These are phyloP conservation scores for Oidium heveae DNA, from an alignment of 2,329 filamentous ascomycete species.

Conservation along the genomic window DNA sequence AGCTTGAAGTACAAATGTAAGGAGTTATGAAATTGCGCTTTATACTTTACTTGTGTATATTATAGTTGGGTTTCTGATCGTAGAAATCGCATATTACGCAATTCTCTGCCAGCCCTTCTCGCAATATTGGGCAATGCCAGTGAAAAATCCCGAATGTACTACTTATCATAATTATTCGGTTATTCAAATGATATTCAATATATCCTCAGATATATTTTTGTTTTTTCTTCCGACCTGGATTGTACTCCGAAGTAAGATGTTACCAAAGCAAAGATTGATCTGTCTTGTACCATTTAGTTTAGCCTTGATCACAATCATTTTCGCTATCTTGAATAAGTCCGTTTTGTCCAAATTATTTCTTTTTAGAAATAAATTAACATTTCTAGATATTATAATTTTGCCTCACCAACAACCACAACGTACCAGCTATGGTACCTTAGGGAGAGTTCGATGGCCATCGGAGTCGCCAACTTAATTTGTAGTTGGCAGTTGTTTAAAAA, in stretches of 20 bases:
- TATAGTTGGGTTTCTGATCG: constrained; percentile 19
- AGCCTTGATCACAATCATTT: constrained; percentile 27
- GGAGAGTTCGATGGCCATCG: constrained; percentile 24
- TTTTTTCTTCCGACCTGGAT: constrained; percentile 25
- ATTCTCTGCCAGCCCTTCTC: constrained; percentile 27
- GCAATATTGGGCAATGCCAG: constrained; percentile 32
- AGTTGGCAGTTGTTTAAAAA: constrained; percentile 18
- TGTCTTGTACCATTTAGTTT: constrained; percentile 21
- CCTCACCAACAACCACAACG: constrained; percentile 11
- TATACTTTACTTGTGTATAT: constrained; percentile 23
- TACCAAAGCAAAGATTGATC: constrained; percentile 18
- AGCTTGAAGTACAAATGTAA: constrained; percentile 3
- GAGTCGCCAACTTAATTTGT: constrained; percentile 24
- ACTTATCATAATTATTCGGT: constrained; percentile 30
- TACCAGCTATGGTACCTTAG: constrained; percentile 23
- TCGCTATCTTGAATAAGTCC: constrained; percentile 22
- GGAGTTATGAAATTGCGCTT: constrained; percentile 15
- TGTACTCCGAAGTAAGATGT: constrained; percentile 16
- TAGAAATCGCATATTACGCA: constrained; percentile 10
- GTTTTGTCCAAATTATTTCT: constrained; percentile 3
- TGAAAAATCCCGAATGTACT: constrained; percentile 24
- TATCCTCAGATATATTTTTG: constrained; percentile 30
- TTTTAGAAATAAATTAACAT: neutral
- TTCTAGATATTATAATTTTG: constrained; percentile 7
- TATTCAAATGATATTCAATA: constrained; percentile 30